Base-by-base conservation (phyloP, 305 asterid genomes). In the Stenogyne calaminthoides region DNA sequence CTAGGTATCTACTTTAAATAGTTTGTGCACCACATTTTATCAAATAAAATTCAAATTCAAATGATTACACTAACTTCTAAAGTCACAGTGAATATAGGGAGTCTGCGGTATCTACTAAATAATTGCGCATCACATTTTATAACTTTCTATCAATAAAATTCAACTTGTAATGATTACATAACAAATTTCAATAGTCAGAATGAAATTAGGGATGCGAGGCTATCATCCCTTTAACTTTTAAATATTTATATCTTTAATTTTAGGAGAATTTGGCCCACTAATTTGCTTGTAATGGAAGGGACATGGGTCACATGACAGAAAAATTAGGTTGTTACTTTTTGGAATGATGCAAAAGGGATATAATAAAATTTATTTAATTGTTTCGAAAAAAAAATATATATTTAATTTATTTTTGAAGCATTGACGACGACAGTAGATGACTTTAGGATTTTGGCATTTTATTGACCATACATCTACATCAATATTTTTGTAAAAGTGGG, bases 401-500 rank as follows among this genome's bases (percentile, higher is more conserved):
- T 37, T 8, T 60, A 14, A 14, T 9, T 37, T 15, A 39, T 32
- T 59, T 32, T 64, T 19, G 67, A 65, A 70, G 64, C 10, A 64
- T 25, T 25, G 29, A 72, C 69, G 29, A 72, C 69, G 75, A 72
- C 72, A 52, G 15, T 37, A 49, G 5, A 61, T 12, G 42, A 37
- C 62, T 52, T 67, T 74, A 51, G 52, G 37, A 12, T 36, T 51
- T 77, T 77, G 80, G 80, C 60, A 71, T 80, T 72, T 18, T 71
- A 59, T 80, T 74, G 80, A 75, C 83, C 82, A 63, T 67, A 51
- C 62, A 62, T 75, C 80, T 44, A 36, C 68, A 80, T 74, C 75
- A 67, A 51, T 44, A 58, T 27, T 32, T 36, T 15, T 25, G 42
- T 20, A 20, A 56, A 32, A 76, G 67, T 44, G 7, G 67, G 32